Evolutionary conservation across 139 green algal genomes (phyloP).

Genomic region (Asterochloris erici): DNA sequence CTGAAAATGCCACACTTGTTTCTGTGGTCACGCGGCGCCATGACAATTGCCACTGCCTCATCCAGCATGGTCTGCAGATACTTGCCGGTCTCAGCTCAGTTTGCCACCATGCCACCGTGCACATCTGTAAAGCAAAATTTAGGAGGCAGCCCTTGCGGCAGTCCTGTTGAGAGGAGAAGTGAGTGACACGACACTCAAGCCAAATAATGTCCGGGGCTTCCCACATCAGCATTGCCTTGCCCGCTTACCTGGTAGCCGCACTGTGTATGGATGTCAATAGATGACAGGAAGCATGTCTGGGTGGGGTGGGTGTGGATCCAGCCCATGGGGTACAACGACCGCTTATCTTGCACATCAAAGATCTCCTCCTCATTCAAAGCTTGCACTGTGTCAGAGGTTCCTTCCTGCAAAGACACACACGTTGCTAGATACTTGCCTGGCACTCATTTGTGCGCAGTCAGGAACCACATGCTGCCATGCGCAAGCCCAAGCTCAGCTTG

Average conservation of each 20-base stretch:
- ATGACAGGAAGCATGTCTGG: conserved; percentile 95
- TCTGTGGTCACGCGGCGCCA: conserved; percentile 73
- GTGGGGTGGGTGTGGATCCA: conserved; percentile 98
- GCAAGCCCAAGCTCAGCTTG: too few relatives aligned
- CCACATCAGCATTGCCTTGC: background rate
- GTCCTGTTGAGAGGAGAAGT: too few relatives aligned
- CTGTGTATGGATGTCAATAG: conserved; percentile 93
- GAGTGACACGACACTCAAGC: too few relatives aligned
- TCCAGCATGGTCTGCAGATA: conserved; percentile 84
- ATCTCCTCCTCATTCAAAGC: conserved; percentile 93
- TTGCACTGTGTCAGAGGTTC: conserved; percentile 74
- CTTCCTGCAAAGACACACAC: conserved; percentile 26
- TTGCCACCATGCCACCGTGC: background rate
- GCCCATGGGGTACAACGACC: conserved; percentile 82
- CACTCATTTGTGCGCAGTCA: too few relatives aligned
- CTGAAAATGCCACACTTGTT: conserved; percentile 89
- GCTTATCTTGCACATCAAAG: conserved; percentile 61
- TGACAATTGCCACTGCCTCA: conserved; percentile 95
- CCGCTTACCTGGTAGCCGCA: conserved; percentile 66
- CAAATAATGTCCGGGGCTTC: background rate
- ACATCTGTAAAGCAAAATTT: background rate
- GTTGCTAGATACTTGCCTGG: too few relatives aligned
- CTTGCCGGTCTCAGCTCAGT: too few relatives aligned
- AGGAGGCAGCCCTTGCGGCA: too few relatives aligned
- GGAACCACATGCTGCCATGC: too few relatives aligned